These are phyloP conservation scores for Protomyces inouyei DNA, from an alignment of 1,139 yeast species.

Conservation along the genomic window DNA sequence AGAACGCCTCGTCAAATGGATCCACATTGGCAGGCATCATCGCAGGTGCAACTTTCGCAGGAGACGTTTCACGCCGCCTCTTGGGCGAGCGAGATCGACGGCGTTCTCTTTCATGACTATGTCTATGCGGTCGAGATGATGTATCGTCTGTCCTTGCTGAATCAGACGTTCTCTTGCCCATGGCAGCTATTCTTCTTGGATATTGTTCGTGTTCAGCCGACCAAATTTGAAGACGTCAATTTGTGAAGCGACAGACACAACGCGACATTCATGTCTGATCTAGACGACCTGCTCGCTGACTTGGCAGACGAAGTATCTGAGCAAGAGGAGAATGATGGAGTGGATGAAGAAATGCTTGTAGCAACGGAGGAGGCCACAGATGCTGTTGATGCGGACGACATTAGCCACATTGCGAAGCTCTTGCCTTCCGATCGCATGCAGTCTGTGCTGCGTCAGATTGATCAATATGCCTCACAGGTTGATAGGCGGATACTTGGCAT, in stretches of 20 bases:
- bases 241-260: not conserved
- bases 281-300: constrained; percentile 43
- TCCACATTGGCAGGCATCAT: not conserved
- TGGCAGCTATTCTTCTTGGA: not conserved
- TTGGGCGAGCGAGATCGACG: not conserved
- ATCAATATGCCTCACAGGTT: constrained; percentile 28
- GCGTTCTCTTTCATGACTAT: not conserved
- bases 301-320: constrained; percentile 33
- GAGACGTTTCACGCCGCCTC: not conserved
- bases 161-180: not conserved
- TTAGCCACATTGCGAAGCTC: constrained; percentile 35
- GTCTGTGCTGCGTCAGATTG: constrained; percentile 33
- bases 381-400: constrained; percentile 1
- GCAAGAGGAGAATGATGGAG: constrained; percentile 16
- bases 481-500: constrained; percentile 33
- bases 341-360: constrained; percentile 9
- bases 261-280: constrained; percentile 37
- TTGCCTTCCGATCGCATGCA: constrained; percentile 33
- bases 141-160: not conserved
- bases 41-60: not conserved
- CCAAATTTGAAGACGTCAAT: not conserved
- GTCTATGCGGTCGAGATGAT: not conserved
- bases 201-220: too few species aligned
- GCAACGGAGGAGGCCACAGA: not conserved
- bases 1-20: constrained; percentile 19